Conservation (phyloP, 345 rosid species). For the Populus nigra region DNA sequence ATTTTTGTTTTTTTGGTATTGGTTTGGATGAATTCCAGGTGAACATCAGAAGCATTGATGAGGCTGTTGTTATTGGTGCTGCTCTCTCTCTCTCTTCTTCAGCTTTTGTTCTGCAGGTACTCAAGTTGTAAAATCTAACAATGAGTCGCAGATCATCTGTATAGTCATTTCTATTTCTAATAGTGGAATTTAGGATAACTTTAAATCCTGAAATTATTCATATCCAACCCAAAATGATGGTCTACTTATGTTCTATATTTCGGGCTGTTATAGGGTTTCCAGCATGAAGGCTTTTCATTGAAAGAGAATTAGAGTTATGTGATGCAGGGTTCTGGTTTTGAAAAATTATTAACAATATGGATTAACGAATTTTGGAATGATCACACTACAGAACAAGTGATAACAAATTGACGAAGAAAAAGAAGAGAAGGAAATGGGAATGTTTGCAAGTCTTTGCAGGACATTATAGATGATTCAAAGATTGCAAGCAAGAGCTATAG, state of each 20-base stretch:
- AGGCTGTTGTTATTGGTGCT: constrained; percentile 94
- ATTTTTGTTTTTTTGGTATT: constrained; percentile 4
- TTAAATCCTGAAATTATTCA: not conserved
- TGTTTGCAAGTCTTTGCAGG: not conserved
- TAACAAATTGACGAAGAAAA: not conserved
- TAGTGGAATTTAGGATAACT: not conserved
- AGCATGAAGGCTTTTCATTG: not conserved
- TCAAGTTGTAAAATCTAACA: constrained; percentile 14
- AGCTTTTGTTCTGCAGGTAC: constrained; percentile 96
- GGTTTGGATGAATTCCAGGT: constrained; percentile 45
- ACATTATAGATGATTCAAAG: not conserved
- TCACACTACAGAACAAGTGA: not conserved
- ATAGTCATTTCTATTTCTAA: not conserved
- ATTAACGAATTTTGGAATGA: not conserved
- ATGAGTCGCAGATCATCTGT: not conserved
- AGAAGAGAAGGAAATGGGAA: not conserved
- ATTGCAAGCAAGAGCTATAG: not conserved
- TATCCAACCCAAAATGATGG: not conserved
- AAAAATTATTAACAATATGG: not conserved
- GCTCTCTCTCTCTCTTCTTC: constrained; percentile 95
- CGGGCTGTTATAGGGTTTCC: not conserved
- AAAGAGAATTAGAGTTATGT: not conserved
- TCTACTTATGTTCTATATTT: not conserved
- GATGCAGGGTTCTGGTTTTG: not conserved
- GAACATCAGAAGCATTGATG: constrained; percentile 93